Base-by-base conservation (phyloP, 1,139 yeast genomes). In the Candida buenavistaensis region DNA sequence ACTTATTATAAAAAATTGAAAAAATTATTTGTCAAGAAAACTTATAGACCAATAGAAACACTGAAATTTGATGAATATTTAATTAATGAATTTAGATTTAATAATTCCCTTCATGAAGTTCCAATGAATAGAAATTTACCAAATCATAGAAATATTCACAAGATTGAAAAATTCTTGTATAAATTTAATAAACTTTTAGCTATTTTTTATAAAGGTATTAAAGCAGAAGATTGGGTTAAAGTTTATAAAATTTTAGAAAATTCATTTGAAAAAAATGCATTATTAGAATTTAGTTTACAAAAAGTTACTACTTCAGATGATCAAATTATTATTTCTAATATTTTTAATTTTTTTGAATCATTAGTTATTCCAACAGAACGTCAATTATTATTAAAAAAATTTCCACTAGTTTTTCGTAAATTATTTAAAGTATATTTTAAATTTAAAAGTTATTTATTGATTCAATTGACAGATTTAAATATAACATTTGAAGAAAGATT, bases 201-300 rank as follows among this genome's bases (percentile, higher is more conserved):
- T 1, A 75, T 76, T 3, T 71, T 83, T 30, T 80, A 84, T 51
- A 68, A 66, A 21, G 74, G 80, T 14, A 75, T 86, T 16, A 71
- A 78, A 22, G 57, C 80, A 12, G 78, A 75, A 41, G 96, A 90
- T 52, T 92, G 97, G 97, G 69, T 88, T 42, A 74, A 74, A 38
- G 74, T 82, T 6, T 85, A 77, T 54, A 94, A 88, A 52, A 63
- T 82, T 2, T 60, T 92, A 36, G 97, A 90, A 54, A 64, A 76
- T 27, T 82, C 85, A 40, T 77, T 54, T 43, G 72, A 65, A 33
- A 58, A 55, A 32, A 64, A 77, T 14, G 75, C 82, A 3, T 64
- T 88, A 38, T 81, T 83, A 54, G 74, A 75, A 33, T 84, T 80
- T 54, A 67, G 70, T 24, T 54, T 68, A 26, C 78, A 78, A 40